Evolutionary conservation across 2,329 filamentous ascomycete species (phyloP), one percentile per base, ranked within the genome.

Genomic region (Cordyceps cicadae): DNA sequence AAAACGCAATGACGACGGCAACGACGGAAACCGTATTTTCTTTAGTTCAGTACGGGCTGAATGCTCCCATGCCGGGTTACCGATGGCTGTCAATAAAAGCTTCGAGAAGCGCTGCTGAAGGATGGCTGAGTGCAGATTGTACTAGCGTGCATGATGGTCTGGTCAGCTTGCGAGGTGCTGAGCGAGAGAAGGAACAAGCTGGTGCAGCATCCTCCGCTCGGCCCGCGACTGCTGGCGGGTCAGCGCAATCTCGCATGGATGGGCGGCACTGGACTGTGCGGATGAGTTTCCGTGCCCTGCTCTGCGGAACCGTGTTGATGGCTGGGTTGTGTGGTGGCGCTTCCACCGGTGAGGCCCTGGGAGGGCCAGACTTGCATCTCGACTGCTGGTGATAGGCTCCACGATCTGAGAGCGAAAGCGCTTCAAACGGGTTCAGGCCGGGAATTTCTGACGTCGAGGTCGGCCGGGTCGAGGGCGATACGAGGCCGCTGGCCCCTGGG

Each of bases 401-500:
- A 39, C 32, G 15, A 50, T 57, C 3, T 50, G 50, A 14, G 49
- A 53, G 61, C 53, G 52, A 39, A 62, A 62, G 54, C 24, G 53
- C n/a, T 32, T 52, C 50, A 53, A 62, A 60, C 39, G 60, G 48
- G 15, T 53, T 39, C 43, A 52, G 34, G 51, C 39, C 26, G 8
- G 48, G 53, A 26, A 8, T 7, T 29, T 14, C 53, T 49, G 12
- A 49, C 39, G 21, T 52, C n/a, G 50, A 56, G 48, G 26, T 46
- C 49, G 52, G 32, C 46, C 15, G 61, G n/a, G 15, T 29, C 39
- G 26, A 45, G 26, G 6, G 39, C 17, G 26, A 46, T 19, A 32
- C 46, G 29, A 52, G 61, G 56, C 68, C 62, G 46, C 67, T 63
- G 37, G 46, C 14, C 14, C 50, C 15, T 21, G 26, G 37, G 26